phyloP scores from a whole-genome alignment of 2,329 filamentous ascomycete genomes.

The Alternaria ethzedia region DNA sequence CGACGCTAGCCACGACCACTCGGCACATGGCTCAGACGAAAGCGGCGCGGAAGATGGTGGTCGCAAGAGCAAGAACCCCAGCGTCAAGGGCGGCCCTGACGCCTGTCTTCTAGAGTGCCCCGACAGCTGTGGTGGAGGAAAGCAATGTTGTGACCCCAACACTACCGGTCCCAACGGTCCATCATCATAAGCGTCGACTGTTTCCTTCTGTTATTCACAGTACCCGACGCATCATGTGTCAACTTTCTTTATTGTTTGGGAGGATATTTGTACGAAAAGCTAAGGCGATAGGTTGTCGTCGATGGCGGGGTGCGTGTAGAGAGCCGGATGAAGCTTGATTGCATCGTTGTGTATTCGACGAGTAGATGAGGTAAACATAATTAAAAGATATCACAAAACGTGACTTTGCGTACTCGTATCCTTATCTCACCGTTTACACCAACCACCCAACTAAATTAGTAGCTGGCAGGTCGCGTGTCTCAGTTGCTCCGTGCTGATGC shows the following conservation, averaged over 20 bases:
- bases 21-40: conserved; percentile 39
- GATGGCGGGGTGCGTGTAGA: background rate
- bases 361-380: background rate
- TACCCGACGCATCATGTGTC: conserved; percentile 1
- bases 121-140: conserved; percentile 51
- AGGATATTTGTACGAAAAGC: background rate
- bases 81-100: conserved; percentile 44
- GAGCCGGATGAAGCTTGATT: background rate
- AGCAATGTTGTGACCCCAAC: conserved; percentile 51
- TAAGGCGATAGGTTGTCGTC: background rate
- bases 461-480: background rate
- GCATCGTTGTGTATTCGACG: background rate
- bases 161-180: conserved; percentile 32
- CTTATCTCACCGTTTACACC: background rate
- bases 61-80: conserved; percentile 42
- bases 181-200: conserved; percentile 9
- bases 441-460: background rate
- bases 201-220: background rate
- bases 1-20: conserved; percentile 53
- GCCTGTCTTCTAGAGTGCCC: conserved; percentile 53
- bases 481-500: background rate
- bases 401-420: background rate
- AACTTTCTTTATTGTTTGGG: background rate
- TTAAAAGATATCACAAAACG: background rate
- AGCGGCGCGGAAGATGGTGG: conserved; percentile 39